A percentile compares a stretch with the other conserved stretches of the same genome.
These are phyloP conservation scores for Beta macrorhiza DNA, from an alignment of 179 eudicot species.

Conservation along the genomic window DNA sequence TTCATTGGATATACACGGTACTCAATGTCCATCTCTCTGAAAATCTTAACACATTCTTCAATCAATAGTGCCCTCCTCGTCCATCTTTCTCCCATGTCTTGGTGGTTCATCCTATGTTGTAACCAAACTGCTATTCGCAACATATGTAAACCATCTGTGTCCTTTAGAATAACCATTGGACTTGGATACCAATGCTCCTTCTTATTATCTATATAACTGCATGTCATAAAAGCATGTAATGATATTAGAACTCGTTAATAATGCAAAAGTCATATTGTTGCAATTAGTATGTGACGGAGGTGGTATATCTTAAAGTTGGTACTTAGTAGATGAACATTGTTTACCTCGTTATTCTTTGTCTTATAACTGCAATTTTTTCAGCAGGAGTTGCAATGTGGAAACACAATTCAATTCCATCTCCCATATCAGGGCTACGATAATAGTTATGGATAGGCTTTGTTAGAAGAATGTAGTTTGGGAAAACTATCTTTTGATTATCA, in stretches of 20 bases:
- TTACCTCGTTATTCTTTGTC: constrained; percentile 65
- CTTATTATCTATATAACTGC: constrained; percentile 46
- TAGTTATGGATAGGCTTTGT: constrained; percentile 56
- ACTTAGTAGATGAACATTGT: background rate
- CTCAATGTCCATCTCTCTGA: constrained; percentile 66
- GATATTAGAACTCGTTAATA: too few relatives aligned
- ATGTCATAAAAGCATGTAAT: background rate
- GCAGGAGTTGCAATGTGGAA: constrained; percentile 73
- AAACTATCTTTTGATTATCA: constrained; percentile 64
- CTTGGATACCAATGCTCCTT: constrained; percentile 74
- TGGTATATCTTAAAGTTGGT: background rate
- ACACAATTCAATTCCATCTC: constrained; percentile 62
- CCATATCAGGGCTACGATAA: constrained; percentile 88
- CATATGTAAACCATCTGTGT: constrained; percentile 41
- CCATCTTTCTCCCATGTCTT: constrained; percentile 67
- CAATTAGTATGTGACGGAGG: too few relatives aligned
- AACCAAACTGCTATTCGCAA: constrained; percentile 60
- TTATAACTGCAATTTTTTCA: constrained; percentile 64
- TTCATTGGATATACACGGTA: constrained; percentile 52
- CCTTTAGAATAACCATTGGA: constrained; percentile 55
- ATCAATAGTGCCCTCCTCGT: constrained; percentile 52
- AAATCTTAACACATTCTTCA: constrained; percentile 61
- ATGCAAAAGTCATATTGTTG: too few relatives aligned
- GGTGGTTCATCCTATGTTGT: constrained; percentile 71
- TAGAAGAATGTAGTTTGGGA: constrained; percentile 57